Evolutionary conservation across 805 yeast species (phyloP), one percentile per base, ranked within the genome.

Genomic region (Hanseniaspora guilliermondii): DNA sequence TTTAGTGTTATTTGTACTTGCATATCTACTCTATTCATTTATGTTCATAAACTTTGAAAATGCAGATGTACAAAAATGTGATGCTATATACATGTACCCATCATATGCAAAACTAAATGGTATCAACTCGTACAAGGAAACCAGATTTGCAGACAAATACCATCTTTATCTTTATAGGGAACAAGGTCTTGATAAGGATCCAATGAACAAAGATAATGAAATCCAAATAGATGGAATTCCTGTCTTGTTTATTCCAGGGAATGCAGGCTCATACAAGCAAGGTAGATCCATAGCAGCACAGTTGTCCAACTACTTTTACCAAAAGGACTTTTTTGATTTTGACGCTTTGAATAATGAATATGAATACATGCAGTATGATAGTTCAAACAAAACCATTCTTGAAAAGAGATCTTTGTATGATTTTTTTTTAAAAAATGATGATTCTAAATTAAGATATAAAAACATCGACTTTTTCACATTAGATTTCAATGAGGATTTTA

Each of bases 201-300:
- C 95, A 0, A 63, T 62, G 56, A 66, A 57, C 56, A 61, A 58
- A 53, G 68, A 62, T 12, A 14, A 36, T 59, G 68, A 56, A 53
- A 65, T 67, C 22, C 69, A 75, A 32, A 59, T 76, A 19, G 74
- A 72, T 53, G 97, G 97, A 0, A 76, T 85, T 1, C 99, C 99
- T 0, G 88, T 87, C 1, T 70, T 93, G 16, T 93, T 93, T 66
- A 84, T 94, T 40, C 98, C 98, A 0, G 99, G 99, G 0, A 93
- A 94, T 64, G 98, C 98, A 0, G 99, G 99, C 1, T 83, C 94
- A 55, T 88, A 79, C 66, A 78, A 80, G 59, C 99, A 93, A 67
- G 95, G 79, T 9, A 73, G 98, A 52, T 86, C 96, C 1, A 77
- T 91, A n/a, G 97, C 97, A 0, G 81, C 97, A 1, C 84, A 83